These are phyloP conservation scores for Leptodontidium sp. DNA, from an alignment of 2,329 filamentous ascomycete genomes.

Conservation along the genomic window DNA sequence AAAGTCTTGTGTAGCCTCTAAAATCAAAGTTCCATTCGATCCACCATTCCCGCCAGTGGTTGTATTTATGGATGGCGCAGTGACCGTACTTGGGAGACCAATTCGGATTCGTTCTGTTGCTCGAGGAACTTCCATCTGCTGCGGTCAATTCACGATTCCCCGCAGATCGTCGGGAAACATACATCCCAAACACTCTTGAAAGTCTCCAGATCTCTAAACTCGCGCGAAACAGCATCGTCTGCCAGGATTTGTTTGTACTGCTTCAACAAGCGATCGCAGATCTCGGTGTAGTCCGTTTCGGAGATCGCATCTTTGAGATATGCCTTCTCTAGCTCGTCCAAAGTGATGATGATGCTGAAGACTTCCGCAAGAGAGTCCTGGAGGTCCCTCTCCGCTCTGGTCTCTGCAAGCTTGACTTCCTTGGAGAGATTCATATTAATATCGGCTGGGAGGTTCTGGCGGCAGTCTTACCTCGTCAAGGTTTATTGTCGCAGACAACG, in stretches of 20 bases:
- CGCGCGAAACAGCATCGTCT: constrained; percentile 87
- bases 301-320: constrained; percentile 95
- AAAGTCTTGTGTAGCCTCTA: constrained; percentile 95
- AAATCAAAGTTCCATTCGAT: constrained; percentile 69
- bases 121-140: constrained; percentile 88
- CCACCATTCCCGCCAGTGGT: constrained; percentile 51
- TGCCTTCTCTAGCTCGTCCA: constrained; percentile 95
- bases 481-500: constrained; percentile 88
- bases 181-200: constrained; percentile 96
- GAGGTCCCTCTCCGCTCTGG: constrained; percentile 86
- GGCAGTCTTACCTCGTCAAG: constrained; percentile 77
- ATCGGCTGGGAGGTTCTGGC: constrained; percentile 7
- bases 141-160: not conserved
- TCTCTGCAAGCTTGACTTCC: constrained; percentile 93
- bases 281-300: constrained; percentile 94
- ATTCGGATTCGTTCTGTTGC: constrained; percentile 92
- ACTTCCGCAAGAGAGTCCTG: constrained; percentile 97
- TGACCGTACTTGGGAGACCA: constrained; percentile 86
- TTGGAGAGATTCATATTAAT: constrained; percentile 50
- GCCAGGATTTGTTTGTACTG: constrained; percentile 96
- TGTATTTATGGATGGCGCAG: constrained; percentile 56
- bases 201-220: constrained; percentile 86
- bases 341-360: constrained; percentile 95
- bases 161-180: constrained; percentile 51
- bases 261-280: constrained; percentile 90